Evolutionary conservation across 2,329 filamentous ascomycete genomes (phyloP), one percentile per base, ranked within the genome.

Genomic region (Daldinia sp.): DNA sequence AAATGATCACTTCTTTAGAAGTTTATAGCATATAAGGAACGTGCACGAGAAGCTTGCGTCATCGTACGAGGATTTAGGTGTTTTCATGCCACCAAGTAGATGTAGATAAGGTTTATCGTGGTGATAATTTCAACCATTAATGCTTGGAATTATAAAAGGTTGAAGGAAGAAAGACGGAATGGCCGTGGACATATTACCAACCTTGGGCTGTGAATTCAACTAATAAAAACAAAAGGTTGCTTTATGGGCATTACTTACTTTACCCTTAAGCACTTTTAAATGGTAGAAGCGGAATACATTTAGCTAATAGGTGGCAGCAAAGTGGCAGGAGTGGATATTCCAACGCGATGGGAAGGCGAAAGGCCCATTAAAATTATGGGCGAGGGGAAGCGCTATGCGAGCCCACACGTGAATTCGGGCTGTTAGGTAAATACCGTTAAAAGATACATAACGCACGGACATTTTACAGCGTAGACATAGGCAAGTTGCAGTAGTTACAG

Each of bases 321-420:
- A 53, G 59, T 66, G 63, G 65, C 62, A 69, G 68, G 56, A 51
- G 65, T 68, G 63, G 66, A 58, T 68, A 62, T 55, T 63, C 63
- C 63, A 65, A 48, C 62, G 62, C 53, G 42, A 64, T 61, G 65
- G 65, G 63, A 60, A 55, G 65, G 51, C 39, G 65, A 60, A 60
- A 55, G 65, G 51, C 33, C 68, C 68, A 71, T 71, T 70, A 30
- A 58, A 71, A 68, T 68, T 65, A 71, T 70, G 65, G 63, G 48
- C 68, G 68, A 71, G 68, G 68, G 65, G 68, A 68, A 60, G 56
- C 44, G 35, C 65, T 62, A 69, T 69, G 68, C 66, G 30, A 70
- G 26, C 37, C 65, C 65, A 68, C 68, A 70, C 41, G 44, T 33
- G 50, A 63, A 63, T 63, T 69, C 60, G 51, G 44, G 35, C 42